Percentiles rank a stretch among this genome's conserved stretches.
These are phyloP conservation scores for Lolium perenne DNA, from an alignment of 176 grass and related monocot species.

Conservation along the genomic window DNA sequence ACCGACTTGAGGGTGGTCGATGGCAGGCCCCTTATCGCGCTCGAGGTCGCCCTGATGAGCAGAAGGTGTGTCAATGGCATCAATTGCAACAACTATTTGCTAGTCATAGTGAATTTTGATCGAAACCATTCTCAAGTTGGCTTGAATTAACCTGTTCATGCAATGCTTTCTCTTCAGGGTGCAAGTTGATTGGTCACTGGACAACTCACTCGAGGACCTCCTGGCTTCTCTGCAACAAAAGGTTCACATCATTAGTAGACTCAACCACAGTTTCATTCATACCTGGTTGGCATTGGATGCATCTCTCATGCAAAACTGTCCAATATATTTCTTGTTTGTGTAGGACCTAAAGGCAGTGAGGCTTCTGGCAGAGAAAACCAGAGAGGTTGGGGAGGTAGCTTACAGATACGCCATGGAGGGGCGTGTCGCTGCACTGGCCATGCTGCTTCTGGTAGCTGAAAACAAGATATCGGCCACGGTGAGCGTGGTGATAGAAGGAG, in stretches of 20 bases:
- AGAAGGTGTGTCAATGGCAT: conserved; percentile 35
- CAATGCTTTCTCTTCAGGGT: conserved; percentile 35
- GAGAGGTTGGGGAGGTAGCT: conserved; percentile 49
- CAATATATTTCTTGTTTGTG: conserved; percentile 23
- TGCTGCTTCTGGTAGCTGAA: conserved; percentile 62
- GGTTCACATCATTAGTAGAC: conserved; percentile 41
- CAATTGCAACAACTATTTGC: neutral
- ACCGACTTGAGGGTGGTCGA: conserved; percentile 52
- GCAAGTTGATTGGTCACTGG: conserved; percentile 56
- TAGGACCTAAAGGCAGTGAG: conserved; percentile 60
- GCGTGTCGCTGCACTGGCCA: conserved; percentile 38
- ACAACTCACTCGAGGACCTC: conserved; percentile 56
- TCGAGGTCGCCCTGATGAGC: conserved; percentile 59
- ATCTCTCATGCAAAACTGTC: neutral
- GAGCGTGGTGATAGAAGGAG: conserved; percentile 51
- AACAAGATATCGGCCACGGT: conserved; percentile 50
- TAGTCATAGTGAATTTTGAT: neutral
- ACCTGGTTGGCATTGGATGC: neutral
- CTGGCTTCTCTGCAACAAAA: conserved; percentile 48
- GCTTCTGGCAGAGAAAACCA: conserved; percentile 63
- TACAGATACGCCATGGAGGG: conserved; percentile 64
- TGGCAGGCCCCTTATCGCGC: conserved; percentile 46
- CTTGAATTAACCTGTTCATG: neutral
- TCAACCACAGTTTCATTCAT: neutral
- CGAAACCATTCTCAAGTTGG: neutral